phyloP scores from a whole-genome alignment of 495 filamentous ascomycete genomes.

The Penicillium egyptiacum region DNA sequence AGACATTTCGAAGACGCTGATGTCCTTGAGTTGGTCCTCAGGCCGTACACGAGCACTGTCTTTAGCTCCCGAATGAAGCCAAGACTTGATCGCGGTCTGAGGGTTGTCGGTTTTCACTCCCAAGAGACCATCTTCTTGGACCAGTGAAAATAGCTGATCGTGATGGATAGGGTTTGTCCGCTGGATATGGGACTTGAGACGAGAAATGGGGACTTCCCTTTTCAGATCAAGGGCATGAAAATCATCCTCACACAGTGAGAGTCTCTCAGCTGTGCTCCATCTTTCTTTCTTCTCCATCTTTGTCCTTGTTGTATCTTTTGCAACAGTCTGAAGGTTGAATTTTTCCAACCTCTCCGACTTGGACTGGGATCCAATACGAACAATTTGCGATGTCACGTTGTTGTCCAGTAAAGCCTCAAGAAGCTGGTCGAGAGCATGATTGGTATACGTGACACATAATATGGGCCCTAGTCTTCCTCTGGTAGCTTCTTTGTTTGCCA shows the following conservation, averaged over 20 bases:
- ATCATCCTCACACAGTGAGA: conserved; percentile 14
- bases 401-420: conserved; percentile 61
- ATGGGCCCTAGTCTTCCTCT: conserved; percentile 59
- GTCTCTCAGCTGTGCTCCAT: conserved; percentile 13
- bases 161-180: background rate
- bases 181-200: conserved; percentile 1
- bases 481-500: conserved; percentile 50
- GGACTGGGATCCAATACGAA: conserved; percentile 68
- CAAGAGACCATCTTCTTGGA: background rate
- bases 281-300: conserved; percentile 36
- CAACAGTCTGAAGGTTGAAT: conserved; percentile 46
- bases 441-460: conserved; percentile 67
- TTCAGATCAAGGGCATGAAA: conserved; percentile 11
- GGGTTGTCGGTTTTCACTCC: background rate
- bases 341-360: conserved; percentile 52
- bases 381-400: conserved; percentile 53
- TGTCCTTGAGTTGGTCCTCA: background rate
- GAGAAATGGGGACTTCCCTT: background rate
- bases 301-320: conserved; percentile 33
- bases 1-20: conserved; percentile 2
- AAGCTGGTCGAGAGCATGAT: conserved; percentile 73
- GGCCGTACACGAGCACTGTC: background rate
- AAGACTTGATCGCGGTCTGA: background rate
- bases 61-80: background rate
- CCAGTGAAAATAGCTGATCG: conserved; percentile 3